Conservation (phyloP, 2,329 filamentous ascomycete genomes). For the Paecilomyces dactylethromorphus region DNA sequence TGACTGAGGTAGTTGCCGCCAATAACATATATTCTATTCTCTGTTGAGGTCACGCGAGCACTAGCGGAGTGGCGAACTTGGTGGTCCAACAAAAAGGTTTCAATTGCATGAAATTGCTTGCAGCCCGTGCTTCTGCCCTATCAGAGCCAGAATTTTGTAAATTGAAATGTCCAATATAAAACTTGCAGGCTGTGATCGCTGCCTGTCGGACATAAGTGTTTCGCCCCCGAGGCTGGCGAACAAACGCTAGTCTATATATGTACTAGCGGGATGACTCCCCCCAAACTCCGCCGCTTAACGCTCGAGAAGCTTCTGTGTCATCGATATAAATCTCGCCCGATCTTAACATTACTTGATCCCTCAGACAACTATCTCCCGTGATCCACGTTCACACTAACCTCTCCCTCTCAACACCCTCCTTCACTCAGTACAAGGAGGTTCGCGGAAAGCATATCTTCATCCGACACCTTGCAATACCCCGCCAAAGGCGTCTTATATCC, state of each 20-base stretch:
- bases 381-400: constrained; percentile 17
- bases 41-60: neutral
- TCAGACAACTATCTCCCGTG: constrained; percentile 20
- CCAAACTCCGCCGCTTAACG: constrained; percentile 7
- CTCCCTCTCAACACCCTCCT: neutral
- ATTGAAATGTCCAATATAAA: neutral
- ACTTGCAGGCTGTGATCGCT: neutral
- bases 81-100: too few relatives aligned
- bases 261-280: neutral
- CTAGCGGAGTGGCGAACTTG: neutral
- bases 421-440: neutral
- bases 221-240: neutral
- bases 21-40: neutral
- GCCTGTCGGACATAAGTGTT: neutral
- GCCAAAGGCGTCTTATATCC: neutral
- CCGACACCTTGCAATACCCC: neutral
- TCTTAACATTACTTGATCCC: constrained; percentile 14
- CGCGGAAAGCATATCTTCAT: constrained; percentile 1
- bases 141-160: neutral
- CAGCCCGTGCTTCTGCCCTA: too few relatives aligned
- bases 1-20: neutral
- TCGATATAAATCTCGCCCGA: constrained; percentile 27
- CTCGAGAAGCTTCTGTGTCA: constrained; percentile 35
- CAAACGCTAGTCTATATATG: neutral
- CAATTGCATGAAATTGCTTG: too few relatives aligned